Evolutionary conservation across 345 rosid genomes (phyloP).

Genomic region (Orychophragmus violaceus): DNA sequence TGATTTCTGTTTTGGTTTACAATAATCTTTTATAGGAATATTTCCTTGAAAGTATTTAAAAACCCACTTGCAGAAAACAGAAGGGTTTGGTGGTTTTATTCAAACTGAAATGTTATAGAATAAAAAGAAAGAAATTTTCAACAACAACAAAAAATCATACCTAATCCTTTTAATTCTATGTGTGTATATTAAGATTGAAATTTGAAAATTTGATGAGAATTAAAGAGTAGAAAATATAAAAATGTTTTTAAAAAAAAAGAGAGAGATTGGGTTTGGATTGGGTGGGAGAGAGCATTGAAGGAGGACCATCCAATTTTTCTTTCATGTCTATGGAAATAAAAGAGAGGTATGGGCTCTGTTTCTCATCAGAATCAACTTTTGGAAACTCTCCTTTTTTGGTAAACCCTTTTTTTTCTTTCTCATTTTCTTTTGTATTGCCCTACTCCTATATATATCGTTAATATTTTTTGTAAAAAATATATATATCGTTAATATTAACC

Average conservation of each 20-base stretch:
- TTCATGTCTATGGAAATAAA: slow-evolving; percentile 32
- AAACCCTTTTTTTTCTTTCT: background rate
- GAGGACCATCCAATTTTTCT: slow-evolving; percentile 38
- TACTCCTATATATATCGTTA: background rate
- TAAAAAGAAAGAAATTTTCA: slow-evolving; percentile 26
- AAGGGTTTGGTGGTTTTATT: slow-evolving; percentile 34
- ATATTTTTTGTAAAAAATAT: too few species aligned
- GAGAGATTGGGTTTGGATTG: slow-evolving; percentile 27
- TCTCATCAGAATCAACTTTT: slow-evolving; percentile 28
- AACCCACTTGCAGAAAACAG: slow-evolving; percentile 43
- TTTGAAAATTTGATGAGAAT: slow-evolving; percentile 10
- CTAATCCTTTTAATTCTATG: slow-evolving; percentile 9
- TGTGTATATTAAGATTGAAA: slow-evolving; percentile 3
- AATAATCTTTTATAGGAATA: slow-evolving; percentile 18
- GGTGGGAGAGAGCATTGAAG: slow-evolving; percentile 30
- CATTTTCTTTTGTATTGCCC: slow-evolving; percentile 8
- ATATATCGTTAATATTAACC: background rate
- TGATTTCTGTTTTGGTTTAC: slow-evolving; percentile 19
- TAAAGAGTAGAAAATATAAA: background rate
- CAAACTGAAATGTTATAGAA: slow-evolving; percentile 28
- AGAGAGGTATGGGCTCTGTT: slow-evolving; percentile 32
- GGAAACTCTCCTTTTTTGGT: slow-evolving; percentile 21
- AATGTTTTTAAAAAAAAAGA: background rate
- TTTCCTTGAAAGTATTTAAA: slow-evolving; percentile 15
- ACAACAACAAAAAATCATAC: slow-evolving; percentile 19